phyloP scores from a whole-genome alignment of 176 grass and related monocot genomes.

The Triticum timopheevii region DNA sequence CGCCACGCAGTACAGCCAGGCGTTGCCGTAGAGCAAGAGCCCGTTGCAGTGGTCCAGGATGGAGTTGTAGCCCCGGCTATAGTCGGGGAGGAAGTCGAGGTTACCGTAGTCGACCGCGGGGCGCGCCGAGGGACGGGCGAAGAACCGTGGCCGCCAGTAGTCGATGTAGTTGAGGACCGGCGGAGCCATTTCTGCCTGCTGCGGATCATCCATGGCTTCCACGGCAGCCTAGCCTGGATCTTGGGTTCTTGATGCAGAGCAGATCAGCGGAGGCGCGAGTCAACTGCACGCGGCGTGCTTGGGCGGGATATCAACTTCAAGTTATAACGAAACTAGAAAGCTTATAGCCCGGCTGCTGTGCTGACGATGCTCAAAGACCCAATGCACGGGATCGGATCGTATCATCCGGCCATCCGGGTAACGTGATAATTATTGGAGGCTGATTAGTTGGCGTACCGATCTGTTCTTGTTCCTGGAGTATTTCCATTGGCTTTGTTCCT shows the following conservation, averaged over 20 bases:
- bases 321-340: background rate
- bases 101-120: background rate
- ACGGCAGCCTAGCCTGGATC: background rate
- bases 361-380: too few relatives aligned
- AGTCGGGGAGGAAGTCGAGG: background rate
- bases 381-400: too few relatives aligned
- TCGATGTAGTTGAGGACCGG: background rate
- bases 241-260: background rate
- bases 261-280: background rate
- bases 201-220: background rate
- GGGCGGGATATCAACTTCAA: background rate
- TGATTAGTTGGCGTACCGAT: too few relatives aligned
- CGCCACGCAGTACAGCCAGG: background rate
- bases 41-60: slow-evolving; percentile 16
- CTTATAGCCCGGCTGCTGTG: too few relatives aligned
- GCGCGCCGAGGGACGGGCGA: background rate
- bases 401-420: too few relatives aligned
- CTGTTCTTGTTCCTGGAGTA: too few relatives aligned
- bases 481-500: too few relatives aligned
- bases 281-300: background rate
- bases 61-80: background rate
- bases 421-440: too few relatives aligned
- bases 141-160: background rate
- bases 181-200: background rate
- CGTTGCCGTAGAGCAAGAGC: background rate